Conservation (phyloP, 2,329 filamentous ascomycete species). For the Penicillium occitanis region DNA sequence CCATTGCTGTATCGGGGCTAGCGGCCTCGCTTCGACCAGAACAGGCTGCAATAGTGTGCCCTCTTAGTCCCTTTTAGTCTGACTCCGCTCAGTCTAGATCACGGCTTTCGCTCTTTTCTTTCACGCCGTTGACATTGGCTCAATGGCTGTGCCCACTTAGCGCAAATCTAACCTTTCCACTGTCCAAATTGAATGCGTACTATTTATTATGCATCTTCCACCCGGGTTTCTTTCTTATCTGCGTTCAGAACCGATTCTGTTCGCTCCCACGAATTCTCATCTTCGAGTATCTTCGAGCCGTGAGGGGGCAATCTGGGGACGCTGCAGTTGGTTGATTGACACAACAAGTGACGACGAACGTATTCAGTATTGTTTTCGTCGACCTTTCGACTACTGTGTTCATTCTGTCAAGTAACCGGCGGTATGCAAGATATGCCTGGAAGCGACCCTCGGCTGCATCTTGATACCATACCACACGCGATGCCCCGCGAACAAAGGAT, state of each 20-base stretch:
- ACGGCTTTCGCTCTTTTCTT: background rate
- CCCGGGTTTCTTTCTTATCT: background rate
- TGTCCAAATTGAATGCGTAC: background rate
- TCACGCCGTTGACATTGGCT: conserved; percentile 6
- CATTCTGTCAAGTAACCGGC: background rate
- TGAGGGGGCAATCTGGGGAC: conserved; percentile 3
- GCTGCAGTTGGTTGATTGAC: background rate
- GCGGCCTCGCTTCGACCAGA: background rate
- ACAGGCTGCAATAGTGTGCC: background rate
- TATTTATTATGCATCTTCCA: background rate
- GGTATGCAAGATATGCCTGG: background rate
- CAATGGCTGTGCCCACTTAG: background rate
- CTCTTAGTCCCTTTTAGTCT: background rate
- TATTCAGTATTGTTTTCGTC: background rate
- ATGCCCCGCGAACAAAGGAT: conserved; percentile 4
- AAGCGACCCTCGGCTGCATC: background rate
- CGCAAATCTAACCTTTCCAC: background rate
- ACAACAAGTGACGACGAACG: background rate
- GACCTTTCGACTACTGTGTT: background rate
- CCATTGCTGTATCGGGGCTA: conserved; percentile 3
- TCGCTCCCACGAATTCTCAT: conserved; percentile 3
- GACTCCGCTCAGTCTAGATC: conserved; percentile 13
- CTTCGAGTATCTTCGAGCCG: background rate
- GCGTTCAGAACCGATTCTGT: background rate
- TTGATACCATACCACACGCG: conserved; percentile 1